Evolutionary conservation across 257 asterid species (phyloP), one percentile per base, ranked within the genome.

Genomic region (Linderniella brevidens): DNA sequence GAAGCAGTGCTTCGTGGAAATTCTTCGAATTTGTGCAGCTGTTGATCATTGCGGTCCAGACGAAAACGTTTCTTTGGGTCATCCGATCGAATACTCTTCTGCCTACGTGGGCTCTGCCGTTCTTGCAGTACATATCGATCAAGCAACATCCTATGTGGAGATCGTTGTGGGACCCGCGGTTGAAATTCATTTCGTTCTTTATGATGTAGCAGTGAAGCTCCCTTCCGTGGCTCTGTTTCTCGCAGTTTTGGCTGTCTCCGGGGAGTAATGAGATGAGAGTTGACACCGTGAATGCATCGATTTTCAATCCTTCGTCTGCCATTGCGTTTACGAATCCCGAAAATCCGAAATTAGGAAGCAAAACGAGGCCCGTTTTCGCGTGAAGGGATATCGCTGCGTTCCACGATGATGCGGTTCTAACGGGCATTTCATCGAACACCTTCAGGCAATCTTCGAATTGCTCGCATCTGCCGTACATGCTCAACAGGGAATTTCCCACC

Each of bases 31-130:
- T 11, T 13, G 19, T 80, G 50, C 63, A 77, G 41, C 92, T 84
- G 43, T 67, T 77, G 53, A 80, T 67, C 67, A 80, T 69, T 4
- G 81, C 74, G 13, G 92, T 80, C 92, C 87, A 80, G 36, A 71
- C 49, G 55, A 68, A 73, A 3, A 80, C 71, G 48, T 80, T 80
- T 59, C 58, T 68, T 35, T 37, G 15, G 58, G 48, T 43, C 62
- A 77, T 45, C 46, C 64, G 47, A 49, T 69, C 73, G 15, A 80
- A 80, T 32, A 80, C 65, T 48, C 57, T 65, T 70, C 77, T 74
- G 8, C 73, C 92, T 8, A 67, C 13, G 48, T 49, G 53, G 45
- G 68, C 57, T 53, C 45, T 49, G 48, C 62, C 62, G 37, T 62
- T 57, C 57, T 69, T 80, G 0, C 84, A 67, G 51, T 80, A 80